phyloP scores from a whole-genome alignment of 2,329 filamentous ascomycete genomes.

The Pestalotiopsis sp. region DNA sequence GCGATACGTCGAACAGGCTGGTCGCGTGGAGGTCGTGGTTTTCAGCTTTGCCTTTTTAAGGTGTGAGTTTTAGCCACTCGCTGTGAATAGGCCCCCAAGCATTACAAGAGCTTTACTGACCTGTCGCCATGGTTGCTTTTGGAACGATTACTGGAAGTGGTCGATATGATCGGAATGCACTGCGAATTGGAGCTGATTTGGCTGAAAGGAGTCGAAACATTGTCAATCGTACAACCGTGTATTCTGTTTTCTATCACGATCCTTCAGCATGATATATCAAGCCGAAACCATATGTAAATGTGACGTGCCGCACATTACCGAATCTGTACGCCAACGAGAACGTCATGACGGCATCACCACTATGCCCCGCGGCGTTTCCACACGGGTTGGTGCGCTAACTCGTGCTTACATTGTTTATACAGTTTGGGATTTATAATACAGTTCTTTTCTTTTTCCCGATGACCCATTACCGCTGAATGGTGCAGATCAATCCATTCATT shows the following conservation, averaged over 20 bases:
- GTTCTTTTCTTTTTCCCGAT: too few relatives aligned
- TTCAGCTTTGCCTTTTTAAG: slow-evolving; percentile 5
- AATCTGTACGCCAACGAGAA: not conserved
- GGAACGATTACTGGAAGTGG: not conserved
- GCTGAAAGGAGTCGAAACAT: slow-evolving; percentile 6
- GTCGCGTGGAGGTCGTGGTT: slow-evolving; percentile 11
- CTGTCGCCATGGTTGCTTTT: slow-evolving; percentile 13
- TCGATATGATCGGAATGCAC: slow-evolving; percentile 8
- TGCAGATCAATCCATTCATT: too few relatives aligned
- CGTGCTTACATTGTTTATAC: not conserved
- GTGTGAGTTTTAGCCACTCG: not conserved
- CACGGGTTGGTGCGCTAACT: not conserved
- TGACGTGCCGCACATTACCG: not conserved
- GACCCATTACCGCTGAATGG: too few relatives aligned
- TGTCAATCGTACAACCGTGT: not conserved
- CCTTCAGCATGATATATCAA: not conserved
- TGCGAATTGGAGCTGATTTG: not conserved
- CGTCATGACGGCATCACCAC: slow-evolving; percentile 7
- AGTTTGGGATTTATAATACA: too few relatives aligned
- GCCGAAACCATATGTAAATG: not conserved
- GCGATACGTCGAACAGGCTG: slow-evolving; percentile 14
- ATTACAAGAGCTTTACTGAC: not conserved
- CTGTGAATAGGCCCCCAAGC: not conserved
- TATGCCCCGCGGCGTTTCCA: not conserved
- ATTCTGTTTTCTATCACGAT: too few relatives aligned